These are phyloP conservation scores for Microdochium bolleyi DNA, from an alignment of 2,329 filamentous ascomycete genomes.

Conservation along the genomic window DNA sequence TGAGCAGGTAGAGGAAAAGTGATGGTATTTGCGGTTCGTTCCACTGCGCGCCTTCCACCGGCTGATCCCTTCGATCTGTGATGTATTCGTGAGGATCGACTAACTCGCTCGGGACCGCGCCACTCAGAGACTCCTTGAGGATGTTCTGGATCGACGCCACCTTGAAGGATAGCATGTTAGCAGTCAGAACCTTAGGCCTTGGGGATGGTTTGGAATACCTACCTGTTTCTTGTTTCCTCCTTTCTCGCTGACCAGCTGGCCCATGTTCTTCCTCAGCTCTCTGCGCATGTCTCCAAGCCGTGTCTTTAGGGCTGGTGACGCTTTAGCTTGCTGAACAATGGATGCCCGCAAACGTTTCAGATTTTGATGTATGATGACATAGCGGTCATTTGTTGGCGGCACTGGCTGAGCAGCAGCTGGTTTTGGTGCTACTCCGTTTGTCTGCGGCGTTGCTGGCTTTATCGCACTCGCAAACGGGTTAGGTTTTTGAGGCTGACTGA, in stretches of 20 bases:
- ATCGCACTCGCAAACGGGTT: conserved; percentile 2
- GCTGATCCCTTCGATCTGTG: conserved; percentile 29
- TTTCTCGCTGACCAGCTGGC: conserved; percentile 62
- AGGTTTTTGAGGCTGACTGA: conserved; percentile 5
- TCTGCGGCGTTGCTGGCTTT: conserved; percentile 4
- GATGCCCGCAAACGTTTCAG: conserved; percentile 49
- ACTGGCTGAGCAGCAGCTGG: conserved; percentile 2
- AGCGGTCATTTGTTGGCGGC: conserved; percentile 26
- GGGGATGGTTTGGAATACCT: conserved; percentile 14
- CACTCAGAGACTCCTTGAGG: conserved; percentile 45
- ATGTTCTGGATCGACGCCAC: conserved; percentile 38
- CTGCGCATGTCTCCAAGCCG: conserved; percentile 65
- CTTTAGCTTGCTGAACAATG: conserved; percentile 45
- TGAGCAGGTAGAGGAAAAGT: conserved; percentile 67
- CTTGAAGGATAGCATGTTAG: conserved; percentile 16
- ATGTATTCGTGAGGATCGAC: conserved; percentile 50
- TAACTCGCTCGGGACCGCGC: conserved; percentile 39
- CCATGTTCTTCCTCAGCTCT: conserved; percentile 62
- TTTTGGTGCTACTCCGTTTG: conserved; percentile 6
- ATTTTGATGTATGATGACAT: conserved; percentile 54
- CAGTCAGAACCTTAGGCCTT: conserved; percentile 1
- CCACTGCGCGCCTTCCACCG: conserved; percentile 38
- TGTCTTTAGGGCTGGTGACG: conserved; percentile 50
- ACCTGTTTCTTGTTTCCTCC: conserved; percentile 53
- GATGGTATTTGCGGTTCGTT: conserved; percentile 51